Percentiles rank a stretch among this genome's conserved stretches.
phyloP scores from a whole-genome alignment of 805 yeast genomes.

The Torulaspora delbrueckii region DNA sequence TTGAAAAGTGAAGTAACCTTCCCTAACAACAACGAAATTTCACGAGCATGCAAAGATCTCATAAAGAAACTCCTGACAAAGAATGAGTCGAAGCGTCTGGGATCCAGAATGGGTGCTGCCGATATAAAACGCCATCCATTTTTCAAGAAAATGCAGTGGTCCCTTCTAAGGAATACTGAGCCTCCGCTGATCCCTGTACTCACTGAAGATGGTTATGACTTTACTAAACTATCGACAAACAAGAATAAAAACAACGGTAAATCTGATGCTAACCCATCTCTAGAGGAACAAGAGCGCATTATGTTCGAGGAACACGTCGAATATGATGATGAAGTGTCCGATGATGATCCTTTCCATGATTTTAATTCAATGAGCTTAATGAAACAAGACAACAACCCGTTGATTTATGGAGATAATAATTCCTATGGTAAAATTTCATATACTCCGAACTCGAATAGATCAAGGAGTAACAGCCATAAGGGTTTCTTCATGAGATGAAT shows the following conservation, averaged over 20 bases:
- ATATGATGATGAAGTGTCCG: conserved; percentile 36
- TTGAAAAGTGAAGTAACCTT: conserved; percentile 79
- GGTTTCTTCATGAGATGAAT: conserved; percentile 30
- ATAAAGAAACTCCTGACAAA: conserved; percentile 79
- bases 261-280: conserved; percentile 14
- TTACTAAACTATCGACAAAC: conserved; percentile 36
- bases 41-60: conserved; percentile 72
- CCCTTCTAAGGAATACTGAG: conserved; percentile 80
- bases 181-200: conserved; percentile 95
- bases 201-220: conserved; percentile 48
- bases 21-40: conserved; percentile 59
- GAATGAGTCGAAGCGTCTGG: conserved; percentile 83
- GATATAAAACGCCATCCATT: conserved; percentile 89
- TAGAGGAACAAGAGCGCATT: conserved; percentile 25
- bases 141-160: conserved; percentile 93
- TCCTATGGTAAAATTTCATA: conserved; percentile 41
- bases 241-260: conserved; percentile 21
- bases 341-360: conserved; percentile 72
- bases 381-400: conserved; percentile 56
- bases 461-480: conserved; percentile 39
- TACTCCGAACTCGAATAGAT: conserved; percentile 37
- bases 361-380: conserved; percentile 84
- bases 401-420: conserved; percentile 44
- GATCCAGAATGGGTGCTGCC: conserved; percentile 91
- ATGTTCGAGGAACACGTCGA: conserved; percentile 36